Percentiles rank a stretch among this genome's conserved stretches.
phyloP scores from a whole-genome alignment of 805 yeast genomes.

The Barnettozyma californica region DNA sequence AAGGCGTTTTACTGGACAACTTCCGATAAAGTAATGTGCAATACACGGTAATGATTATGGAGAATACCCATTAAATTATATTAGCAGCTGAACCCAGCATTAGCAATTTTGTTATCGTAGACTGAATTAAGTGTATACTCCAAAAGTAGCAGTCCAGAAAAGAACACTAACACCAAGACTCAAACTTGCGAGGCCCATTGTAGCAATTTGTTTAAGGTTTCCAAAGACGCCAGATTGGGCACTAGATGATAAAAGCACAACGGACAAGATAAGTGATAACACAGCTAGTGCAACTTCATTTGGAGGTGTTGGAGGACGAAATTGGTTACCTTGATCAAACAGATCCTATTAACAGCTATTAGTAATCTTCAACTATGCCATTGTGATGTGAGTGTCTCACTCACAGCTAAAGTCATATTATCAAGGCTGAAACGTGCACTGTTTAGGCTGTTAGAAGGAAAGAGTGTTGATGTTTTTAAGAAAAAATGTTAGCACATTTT shows the following conservation, averaged over 20 bases:
- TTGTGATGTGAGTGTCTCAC: neutral
- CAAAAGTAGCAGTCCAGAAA: neutral
- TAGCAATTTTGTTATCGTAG: neutral
- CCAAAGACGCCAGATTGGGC: neutral
- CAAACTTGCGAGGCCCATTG: neutral
- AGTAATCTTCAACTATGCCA: neutral
- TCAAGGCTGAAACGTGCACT: neutral
- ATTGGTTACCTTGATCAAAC: neutral
- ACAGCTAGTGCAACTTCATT: neutral
- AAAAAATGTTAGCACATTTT: neutral
- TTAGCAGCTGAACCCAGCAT: neutral
- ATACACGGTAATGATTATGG: neutral
- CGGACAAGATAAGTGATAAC: neutral
- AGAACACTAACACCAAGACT: neutral
- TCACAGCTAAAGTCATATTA: neutral
- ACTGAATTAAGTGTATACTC: neutral
- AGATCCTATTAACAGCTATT: neutral
- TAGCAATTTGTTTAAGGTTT: neutral
- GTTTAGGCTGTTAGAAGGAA: no score
- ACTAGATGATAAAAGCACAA: neutral
- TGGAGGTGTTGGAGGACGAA: neutral
- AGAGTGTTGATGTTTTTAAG: neutral
- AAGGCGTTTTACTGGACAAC: slow-evolving; percentile 32
- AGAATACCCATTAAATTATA: neutral
- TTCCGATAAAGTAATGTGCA: slow-evolving; percentile 2